Evolutionary conservation across 2,329 filamentous ascomycete species (phyloP).

Genomic region (Aspergillus aculeatus): DNA sequence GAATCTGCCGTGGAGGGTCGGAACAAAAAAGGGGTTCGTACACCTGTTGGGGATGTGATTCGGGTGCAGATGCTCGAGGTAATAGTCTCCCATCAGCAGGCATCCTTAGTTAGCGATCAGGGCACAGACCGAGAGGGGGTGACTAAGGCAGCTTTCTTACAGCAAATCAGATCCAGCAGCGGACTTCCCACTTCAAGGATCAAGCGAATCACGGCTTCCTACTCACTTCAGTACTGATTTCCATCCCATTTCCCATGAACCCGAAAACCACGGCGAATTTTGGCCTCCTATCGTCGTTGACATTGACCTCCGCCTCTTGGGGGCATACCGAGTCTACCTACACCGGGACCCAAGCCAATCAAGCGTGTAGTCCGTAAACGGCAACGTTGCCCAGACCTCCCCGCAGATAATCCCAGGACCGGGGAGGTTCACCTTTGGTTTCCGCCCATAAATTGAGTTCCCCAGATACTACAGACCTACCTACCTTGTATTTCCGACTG

Average conservation of each 20-base stretch:
- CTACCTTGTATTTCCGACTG: background rate
- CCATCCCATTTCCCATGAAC: slow-evolving; percentile 16
- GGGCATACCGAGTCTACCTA: background rate
- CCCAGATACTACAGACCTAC: background rate
- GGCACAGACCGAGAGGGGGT: background rate
- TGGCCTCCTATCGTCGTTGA: background rate
- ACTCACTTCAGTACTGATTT: slow-evolving; percentile 10
- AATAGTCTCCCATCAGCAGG: slow-evolving; percentile 6
- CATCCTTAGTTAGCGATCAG: background rate
- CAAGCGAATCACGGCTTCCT: slow-evolving; percentile 3
- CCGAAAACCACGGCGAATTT: slow-evolving; percentile 4
- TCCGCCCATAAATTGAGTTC: background rate
- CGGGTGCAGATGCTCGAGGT: slow-evolving; percentile 15
- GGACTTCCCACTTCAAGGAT: slow-evolving; percentile 9
- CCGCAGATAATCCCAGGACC: slow-evolving; percentile 17
- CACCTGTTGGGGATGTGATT: slow-evolving; percentile 14
- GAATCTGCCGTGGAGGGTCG: slow-evolving; percentile 3
- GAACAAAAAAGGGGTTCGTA: slow-evolving; percentile 6
- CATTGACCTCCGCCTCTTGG: background rate
- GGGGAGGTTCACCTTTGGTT: slow-evolving; percentile 5
- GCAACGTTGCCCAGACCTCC: slow-evolving; percentile 14
- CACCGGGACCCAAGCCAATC: slow-evolving; percentile 9
- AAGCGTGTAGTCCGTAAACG: slow-evolving; percentile 5
- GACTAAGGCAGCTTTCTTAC: background rate
- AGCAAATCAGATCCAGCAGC: slow-evolving; percentile 13